These are phyloP conservation scores for Clausena lansium DNA, from an alignment of 345 rosid genomes.

Conservation along the genomic window DNA sequence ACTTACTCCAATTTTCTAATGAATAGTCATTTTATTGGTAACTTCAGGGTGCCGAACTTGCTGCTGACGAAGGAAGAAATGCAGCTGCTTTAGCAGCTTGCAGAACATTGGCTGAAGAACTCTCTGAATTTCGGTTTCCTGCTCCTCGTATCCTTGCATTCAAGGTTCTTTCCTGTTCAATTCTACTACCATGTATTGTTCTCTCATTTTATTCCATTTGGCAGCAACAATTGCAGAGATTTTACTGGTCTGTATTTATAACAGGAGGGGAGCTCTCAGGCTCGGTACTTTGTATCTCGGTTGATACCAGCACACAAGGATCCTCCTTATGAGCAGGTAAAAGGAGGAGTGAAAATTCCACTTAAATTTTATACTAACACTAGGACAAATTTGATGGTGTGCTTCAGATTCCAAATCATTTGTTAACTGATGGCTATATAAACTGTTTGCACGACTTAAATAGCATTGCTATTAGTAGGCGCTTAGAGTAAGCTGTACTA, in stretches of 20 bases:
- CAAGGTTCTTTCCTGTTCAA: conserved; percentile 50
- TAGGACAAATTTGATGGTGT: background rate
- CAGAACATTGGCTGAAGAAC: conserved; percentile 93
- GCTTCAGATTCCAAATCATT: background rate
- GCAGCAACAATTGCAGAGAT: background rate
- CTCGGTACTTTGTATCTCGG: conserved; percentile 87
- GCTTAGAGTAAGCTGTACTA: background rate
- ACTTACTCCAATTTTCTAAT: background rate
- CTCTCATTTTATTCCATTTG: background rate
- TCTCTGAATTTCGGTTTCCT: conserved; percentile 88
- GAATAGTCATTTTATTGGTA: conserved; percentile 14
- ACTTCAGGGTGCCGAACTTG: conserved; percentile 86
- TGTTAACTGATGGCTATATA: background rate
- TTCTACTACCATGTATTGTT: background rate
- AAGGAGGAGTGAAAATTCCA: background rate
- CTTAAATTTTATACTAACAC: background rate
- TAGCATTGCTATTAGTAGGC: background rate
- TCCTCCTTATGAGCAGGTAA: conserved; percentile 96
- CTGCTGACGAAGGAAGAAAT: conserved; percentile 79
- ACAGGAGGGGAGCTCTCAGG: conserved; percentile 97
- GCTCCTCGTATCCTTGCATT: conserved; percentile 94
- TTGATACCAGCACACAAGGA: conserved; percentile 98
- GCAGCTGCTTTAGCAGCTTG: conserved; percentile 96
- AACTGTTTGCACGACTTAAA: background rate
- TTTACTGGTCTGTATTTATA: conserved; percentile 17